Percentiles rank a stretch among this genome's conserved stretches.
Conservation (phyloP, 1,284 basidiomycete species). For the Ganoderma sinense region DNA sequence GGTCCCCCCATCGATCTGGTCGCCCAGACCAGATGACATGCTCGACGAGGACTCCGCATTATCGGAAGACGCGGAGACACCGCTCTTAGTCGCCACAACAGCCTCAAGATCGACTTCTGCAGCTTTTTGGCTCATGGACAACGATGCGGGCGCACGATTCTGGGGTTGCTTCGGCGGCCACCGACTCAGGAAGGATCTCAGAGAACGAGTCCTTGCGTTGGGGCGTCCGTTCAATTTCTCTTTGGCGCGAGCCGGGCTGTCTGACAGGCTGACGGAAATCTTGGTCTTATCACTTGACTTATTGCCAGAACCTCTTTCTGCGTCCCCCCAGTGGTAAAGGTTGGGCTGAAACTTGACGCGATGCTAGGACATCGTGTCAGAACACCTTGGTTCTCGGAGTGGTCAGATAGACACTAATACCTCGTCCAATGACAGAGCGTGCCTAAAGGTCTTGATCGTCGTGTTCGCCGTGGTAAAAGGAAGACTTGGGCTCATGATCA, state of each 20-base stretch:
- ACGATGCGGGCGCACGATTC: neutral
- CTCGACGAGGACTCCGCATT: neutral
- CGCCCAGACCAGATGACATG: conserved; percentile 5
- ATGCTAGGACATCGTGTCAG: conserved; percentile 29
- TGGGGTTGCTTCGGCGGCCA: conserved; percentile 5
- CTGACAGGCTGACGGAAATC: neutral
- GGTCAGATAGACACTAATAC: conserved; percentile 20
- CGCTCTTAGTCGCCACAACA: neutral
- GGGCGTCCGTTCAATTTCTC: conserved; percentile 5
- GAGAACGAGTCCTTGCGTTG: neutral
- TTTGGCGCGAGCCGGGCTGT: neutral
- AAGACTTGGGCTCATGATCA: conserved; percentile 45
- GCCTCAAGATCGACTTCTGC: conserved; percentile 14
- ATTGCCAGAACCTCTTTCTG: neutral
- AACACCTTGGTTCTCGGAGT: neutral
- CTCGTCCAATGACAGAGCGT: conserved; percentile 55
- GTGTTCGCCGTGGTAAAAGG: conserved; percentile 50
- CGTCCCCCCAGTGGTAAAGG: conserved; percentile 35
- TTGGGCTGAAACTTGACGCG: conserved; percentile 49
- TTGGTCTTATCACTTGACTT: neutral
- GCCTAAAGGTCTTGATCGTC: conserved; percentile 50
- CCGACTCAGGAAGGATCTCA: conserved; percentile 4
- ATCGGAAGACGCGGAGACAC: neutral
- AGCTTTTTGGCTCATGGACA: conserved; percentile 9
- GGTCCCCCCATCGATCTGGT: conserved; percentile 27